Conservation (phyloP, 352 stramenopile genomes). For the Phytophthora multivora region DNA sequence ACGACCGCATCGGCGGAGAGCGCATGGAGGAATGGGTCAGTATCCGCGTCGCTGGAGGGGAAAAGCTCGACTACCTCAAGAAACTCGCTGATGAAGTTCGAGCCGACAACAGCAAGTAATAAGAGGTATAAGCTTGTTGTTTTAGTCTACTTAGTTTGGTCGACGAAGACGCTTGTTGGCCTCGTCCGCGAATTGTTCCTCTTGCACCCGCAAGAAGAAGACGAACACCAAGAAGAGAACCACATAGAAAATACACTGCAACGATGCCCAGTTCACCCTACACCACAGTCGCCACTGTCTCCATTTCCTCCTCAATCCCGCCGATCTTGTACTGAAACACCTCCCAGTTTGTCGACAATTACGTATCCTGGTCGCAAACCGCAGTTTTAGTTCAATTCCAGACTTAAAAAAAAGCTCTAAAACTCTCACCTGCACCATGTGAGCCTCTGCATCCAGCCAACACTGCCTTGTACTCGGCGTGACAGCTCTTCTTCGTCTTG, state of each 20-base stretch:
- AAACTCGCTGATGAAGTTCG: constrained; percentile 23
- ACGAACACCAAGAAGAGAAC: constrained; percentile 64
- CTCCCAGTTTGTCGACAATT: not conserved
- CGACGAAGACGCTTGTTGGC: constrained; percentile 21
- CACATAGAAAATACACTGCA: constrained; percentile 72
- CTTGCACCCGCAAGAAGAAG: constrained; percentile 65
- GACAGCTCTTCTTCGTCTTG: constrained; percentile 1
- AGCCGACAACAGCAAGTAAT: constrained; percentile 13
- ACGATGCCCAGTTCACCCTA: constrained; percentile 53
- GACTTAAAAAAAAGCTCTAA: not conserved
- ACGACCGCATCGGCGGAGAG: constrained; percentile 18
- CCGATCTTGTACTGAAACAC: not conserved
- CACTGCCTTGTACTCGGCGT: not conserved
- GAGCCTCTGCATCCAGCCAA: constrained; percentile 14
- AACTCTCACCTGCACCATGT: constrained; percentile 14
- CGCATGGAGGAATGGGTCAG: constrained; percentile 36
- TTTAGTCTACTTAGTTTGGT: constrained; percentile 7
- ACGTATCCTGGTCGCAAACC: constrained; percentile 9
- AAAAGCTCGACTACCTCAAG: constrained; percentile 24
- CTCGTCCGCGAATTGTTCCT: constrained; percentile 53
- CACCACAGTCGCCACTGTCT: constrained; percentile 58
- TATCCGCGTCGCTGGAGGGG: constrained; percentile 27
- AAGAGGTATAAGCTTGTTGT: not conserved
- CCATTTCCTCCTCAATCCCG: constrained; percentile 9
- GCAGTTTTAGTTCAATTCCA: constrained; percentile 5